These are phyloP conservation scores for Eimeria necatrix DNA, from an alignment of 169 alveolate species.

Conservation along the genomic window DNA sequence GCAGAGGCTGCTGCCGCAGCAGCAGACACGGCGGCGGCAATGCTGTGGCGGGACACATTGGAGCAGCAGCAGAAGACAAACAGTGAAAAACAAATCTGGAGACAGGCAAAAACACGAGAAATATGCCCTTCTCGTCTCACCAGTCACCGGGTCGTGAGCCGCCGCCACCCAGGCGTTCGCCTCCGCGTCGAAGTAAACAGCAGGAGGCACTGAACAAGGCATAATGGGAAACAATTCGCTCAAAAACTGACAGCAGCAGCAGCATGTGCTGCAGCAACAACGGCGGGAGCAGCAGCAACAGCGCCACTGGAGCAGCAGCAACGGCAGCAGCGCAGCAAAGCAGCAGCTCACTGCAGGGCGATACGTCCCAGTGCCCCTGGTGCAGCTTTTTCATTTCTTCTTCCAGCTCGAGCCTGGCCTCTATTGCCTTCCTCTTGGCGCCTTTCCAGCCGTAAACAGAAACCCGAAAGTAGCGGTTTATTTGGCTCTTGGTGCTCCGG, in stretches of 20 bases:
- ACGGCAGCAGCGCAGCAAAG: no score
- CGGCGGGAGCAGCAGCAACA: neutral
- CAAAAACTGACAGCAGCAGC: neutral
- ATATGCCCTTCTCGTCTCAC: neutral
- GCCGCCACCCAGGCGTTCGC: constrained; percentile 67
- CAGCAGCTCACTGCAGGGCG: constrained; percentile 10
- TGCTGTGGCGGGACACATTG: neutral
- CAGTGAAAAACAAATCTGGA: neutral
- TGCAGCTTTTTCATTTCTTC: constrained; percentile 30
- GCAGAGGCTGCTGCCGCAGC: neutral
- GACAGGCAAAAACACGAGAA: neutral
- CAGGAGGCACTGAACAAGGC: constrained; percentile 38
- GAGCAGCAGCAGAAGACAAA: neutral
- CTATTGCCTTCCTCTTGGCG: constrained; percentile 67
- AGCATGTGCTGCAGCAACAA: neutral
- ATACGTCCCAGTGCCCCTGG: constrained; percentile 61
- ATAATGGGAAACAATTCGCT: neutral
- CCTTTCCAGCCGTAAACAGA: constrained; percentile 39
- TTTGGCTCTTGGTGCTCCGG: constrained; percentile 54
- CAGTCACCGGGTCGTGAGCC: constrained; percentile 47
- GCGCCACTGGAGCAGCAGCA: neutral
- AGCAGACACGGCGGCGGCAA: neutral
- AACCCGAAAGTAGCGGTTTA: constrained; percentile 53
- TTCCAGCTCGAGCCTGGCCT: constrained; percentile 62
- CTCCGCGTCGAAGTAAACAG: constrained; percentile 53